These are phyloP conservation scores for Wickerhamiella qilinensis DNA, from an alignment of 805 yeast genomes.

Conservation along the genomic window DNA sequence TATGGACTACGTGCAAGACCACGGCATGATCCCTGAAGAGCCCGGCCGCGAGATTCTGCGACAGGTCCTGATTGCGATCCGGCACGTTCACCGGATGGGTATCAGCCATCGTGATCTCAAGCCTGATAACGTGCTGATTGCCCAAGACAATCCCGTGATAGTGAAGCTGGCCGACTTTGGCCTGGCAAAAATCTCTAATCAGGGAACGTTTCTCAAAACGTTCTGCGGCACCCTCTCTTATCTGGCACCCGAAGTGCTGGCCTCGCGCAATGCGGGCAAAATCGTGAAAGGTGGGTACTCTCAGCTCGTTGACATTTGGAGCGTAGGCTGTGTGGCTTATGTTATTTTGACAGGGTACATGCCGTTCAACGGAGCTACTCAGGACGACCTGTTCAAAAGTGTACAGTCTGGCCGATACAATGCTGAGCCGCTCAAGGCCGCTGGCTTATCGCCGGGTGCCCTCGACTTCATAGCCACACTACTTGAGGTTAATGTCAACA, in stretches of 20 bases:
- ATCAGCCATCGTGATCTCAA: conserved; percentile 93
- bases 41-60: conserved; percentile 74
- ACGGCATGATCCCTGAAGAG: conserved; percentile 75
- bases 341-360: conserved; percentile 84
- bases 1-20: conserved; percentile 91
- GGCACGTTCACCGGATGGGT: conserved; percentile 76
- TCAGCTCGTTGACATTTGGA: conserved; percentile 92
- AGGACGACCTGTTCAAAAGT: conserved; percentile 63
- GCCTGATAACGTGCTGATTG: conserved; percentile 88
- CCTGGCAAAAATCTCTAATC: conserved; percentile 75
- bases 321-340: conserved; percentile 84
- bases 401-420: conserved; percentile 69
- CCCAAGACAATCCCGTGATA: conserved; percentile 75
- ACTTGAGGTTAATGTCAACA: conserved; percentile 59
- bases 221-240: conserved; percentile 96
- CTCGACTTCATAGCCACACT: conserved; percentile 54
- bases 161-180: conserved; percentile 97
- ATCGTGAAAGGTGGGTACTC: conserved; percentile 34
- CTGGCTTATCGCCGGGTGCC: conserved; percentile 51
- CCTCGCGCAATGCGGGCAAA: conserved; percentile 18
- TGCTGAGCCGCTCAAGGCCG: conserved; percentile 40
- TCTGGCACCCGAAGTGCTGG: conserved; percentile 84
- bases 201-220: conserved; percentile 77
- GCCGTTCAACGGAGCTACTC: conserved; percentile 90
- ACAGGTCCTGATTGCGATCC: conserved; percentile 71